Percentiles rank a stretch among this genome's conserved stretches.
Conservation (phyloP, 371 early-diverging fungal genomes). For the Umbelopsis sp. region DNA sequence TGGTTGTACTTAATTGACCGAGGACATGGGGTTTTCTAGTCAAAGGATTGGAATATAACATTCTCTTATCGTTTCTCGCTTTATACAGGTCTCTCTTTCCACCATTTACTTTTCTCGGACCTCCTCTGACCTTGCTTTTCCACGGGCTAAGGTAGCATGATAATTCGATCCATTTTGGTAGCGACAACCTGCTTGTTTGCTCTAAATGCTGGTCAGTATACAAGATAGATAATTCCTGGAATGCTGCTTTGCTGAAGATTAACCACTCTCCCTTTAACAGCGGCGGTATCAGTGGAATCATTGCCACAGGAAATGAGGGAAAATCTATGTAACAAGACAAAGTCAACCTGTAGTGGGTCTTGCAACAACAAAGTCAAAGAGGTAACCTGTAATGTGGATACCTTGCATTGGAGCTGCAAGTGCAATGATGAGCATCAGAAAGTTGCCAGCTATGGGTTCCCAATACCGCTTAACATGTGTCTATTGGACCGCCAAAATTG, state of each 20-base stretch:
- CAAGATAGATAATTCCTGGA: not conserved
- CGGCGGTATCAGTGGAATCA: not conserved
- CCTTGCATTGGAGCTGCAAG: not conserved
- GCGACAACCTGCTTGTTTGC: too few relatives aligned
- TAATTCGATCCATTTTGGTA: too few relatives aligned
- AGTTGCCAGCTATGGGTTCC: not conserved
- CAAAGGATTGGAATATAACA: too few relatives aligned
- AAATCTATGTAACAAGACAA: not conserved
- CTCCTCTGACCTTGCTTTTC: too few relatives aligned
- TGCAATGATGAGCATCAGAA: not conserved
- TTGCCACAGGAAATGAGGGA: not conserved
- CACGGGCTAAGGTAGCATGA: too few relatives aligned
- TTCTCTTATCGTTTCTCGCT: too few relatives aligned
- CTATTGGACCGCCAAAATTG: conserved; percentile 6
- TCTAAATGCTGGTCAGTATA: not conserved
- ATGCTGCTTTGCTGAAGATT: not conserved
- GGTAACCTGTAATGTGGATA: not conserved
- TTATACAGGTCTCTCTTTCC: too few relatives aligned
- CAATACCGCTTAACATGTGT: not conserved
- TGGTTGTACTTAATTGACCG: too few relatives aligned
- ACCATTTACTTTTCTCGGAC: too few relatives aligned
- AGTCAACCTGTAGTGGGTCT: not conserved
- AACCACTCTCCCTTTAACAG: not conserved
- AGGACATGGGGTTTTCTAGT: too few relatives aligned
- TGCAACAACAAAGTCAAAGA: not conserved